Evolutionary conservation across 192 early-diverging fungal species (phyloP), one percentile per base, ranked within the genome.

Genomic region (Pilobolus umbonatus): DNA sequence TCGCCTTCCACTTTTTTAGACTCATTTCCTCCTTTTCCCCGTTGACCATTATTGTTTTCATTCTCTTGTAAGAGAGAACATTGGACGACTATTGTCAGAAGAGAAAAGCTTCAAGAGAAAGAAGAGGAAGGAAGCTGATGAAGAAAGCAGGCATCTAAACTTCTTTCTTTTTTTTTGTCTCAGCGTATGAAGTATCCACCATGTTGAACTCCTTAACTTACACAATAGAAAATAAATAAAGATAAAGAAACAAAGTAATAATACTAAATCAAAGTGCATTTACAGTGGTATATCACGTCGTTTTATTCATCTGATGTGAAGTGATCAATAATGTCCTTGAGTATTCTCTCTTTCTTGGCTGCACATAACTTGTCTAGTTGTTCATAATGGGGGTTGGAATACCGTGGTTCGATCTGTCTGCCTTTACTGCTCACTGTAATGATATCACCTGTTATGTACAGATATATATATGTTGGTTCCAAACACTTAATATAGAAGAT

Each of bases 341-440:
- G n/a, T n/a, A n/a, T n/a, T n/a, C n/a, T 38, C 21, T 39, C 38
- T 55, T 17, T 35, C 15, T 17, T 55, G 15, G 7, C 39, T 22
- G 21, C 53, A 55, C 53, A 55, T 8, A 11, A n/a, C n/a, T 24
- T 15, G 21, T 55, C 53, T 2, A 55, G 34, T 55, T 21, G 10
- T 36, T 55, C 53, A n/a, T 38, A 11, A n/a, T 22, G 35, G 6
- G 25, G 28, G 30, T 55, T 35, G 4, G 32, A n/a, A 40, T 38
- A 55, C 35, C 53, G 36, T 25, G 31, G 31, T 36, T 55, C 53
- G 26, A 55, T n/a, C 25, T 39, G 11, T 2, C 26, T 38, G 2
- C 34, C 22, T 55, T 55, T 7, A 29, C 34, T 8, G 15, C 34
- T 25, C 1, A 55, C 34, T 2, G 31, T 55, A 15, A 55, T 7